A percentile compares a stretch with the other conserved stretches of the same genome.
Conservation (phyloP, 169 alveolate genomes). For the Plasmodium gaboni region DNA sequence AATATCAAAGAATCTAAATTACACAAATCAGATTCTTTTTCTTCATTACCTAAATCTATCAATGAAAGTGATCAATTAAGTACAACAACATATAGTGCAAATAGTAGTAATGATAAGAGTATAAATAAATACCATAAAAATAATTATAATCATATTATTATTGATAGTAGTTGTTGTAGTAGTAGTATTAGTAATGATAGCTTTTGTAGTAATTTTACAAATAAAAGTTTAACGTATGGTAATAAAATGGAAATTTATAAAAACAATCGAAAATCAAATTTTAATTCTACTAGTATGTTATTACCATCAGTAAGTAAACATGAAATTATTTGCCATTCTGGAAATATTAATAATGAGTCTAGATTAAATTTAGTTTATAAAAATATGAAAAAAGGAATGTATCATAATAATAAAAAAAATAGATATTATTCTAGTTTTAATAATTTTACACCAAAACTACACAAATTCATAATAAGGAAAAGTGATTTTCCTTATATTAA, state of each 20-base stretch:
- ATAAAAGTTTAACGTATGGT: neutral
- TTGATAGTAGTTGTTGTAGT: neutral
- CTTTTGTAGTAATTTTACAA: neutral
- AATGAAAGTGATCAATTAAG: constrained; percentile 33
- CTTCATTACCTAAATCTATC: constrained; percentile 34
- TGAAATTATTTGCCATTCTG: constrained; percentile 5
- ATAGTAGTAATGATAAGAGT: constrained; percentile 15
- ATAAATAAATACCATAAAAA: constrained; percentile 1
- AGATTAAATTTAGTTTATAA: constrained; percentile 22
- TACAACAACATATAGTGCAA: constrained; percentile 13
- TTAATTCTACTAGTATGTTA: constrained; percentile 16
- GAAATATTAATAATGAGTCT: constrained; percentile 34
- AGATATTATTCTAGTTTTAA: constrained; percentile 3
- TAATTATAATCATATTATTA: neutral
- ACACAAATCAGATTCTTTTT: constrained; percentile 62
- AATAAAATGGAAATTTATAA: constrained; percentile 24
- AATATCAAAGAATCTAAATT: constrained; percentile 53
- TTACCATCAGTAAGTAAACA: neutral
- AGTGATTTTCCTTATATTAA: constrained; percentile 2
- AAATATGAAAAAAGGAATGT: constrained; percentile 12
- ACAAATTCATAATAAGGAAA: constrained; percentile 13
- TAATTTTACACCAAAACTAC: neutral
- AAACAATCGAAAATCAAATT: constrained; percentile 12
- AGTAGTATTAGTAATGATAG: constrained; percentile 4
- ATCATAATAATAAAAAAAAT: neutral